Evolutionary conservation across 306 rosid genomes (phyloP), one percentile per base, ranked within the genome.

Genomic region (Cicer chorassanicum): DNA sequence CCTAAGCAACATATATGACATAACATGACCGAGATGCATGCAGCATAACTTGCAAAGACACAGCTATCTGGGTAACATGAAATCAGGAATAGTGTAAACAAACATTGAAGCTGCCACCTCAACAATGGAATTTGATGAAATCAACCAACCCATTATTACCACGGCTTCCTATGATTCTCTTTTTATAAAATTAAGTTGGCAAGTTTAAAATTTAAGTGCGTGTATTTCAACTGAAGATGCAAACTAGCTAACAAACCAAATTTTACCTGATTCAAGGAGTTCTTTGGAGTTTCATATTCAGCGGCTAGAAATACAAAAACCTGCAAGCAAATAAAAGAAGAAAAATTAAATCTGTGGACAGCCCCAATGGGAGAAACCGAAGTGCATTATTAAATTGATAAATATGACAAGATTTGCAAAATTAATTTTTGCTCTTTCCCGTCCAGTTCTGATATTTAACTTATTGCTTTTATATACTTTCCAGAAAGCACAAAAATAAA

Each of bases 221-320:
- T 44, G 21, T 69, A 63, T 54, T 72, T 70, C 70, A 59, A 54
- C 34, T 56, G 11, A 7, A 70, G 13, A 46, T 57, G 41, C 78
- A 60, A 60, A 45, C 65, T 54, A 56, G 50, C 55, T 43, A 56
- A 57, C 50, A 10, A 54, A 39, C 41, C 54, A 13, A 62, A 62
- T 70, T 48, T 43, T 45, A 91, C 98, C 93, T 93, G 96, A 80
- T 91, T 93, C 82, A 89, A 80, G 57, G 84, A 40, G 82, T 89
- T 82, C 88, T 84, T 85, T 6, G 88, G 82, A 80, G 93, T 91
- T 82, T 76, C 89, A 72, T 93, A 93, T 78, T 93, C 97, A 56
- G 97, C 93, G 59, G 98, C 97, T 60, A 91, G 15, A 83, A 89
- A 93, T 57, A 86, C 98, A 45, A 89, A 93, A 55, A 93, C 96